Conservation (phyloP, 2,329 filamentous ascomycete species). For the Dactylella cylindrospora region DNA sequence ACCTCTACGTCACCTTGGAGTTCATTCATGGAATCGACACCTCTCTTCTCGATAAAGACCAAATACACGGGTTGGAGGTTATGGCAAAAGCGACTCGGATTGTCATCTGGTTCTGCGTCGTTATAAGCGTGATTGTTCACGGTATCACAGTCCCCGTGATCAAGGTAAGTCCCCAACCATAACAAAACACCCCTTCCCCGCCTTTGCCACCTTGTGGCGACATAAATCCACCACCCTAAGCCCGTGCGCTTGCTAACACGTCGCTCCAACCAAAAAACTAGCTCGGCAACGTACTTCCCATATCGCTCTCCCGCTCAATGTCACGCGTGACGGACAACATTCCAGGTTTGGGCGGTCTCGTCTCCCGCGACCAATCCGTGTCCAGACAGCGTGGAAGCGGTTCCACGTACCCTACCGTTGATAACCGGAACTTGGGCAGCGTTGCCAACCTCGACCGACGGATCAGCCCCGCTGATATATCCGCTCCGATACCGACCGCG, state of each 20-base stretch:
- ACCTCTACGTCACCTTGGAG: constrained; percentile 77
- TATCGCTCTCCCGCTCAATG: constrained; percentile 33
- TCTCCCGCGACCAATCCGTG: constrained; percentile 18
- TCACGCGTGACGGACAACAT: constrained; percentile 36
- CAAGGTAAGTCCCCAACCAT: constrained; percentile 16
- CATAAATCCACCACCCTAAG: no score
- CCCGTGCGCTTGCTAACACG: no score
- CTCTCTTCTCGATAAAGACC: constrained; percentile 8
- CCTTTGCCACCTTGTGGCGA: no score
- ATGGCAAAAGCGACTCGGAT: constrained; percentile 22
- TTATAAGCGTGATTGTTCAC: constrained; percentile 44
- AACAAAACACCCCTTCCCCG: no score
- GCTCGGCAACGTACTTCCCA: constrained; percentile 26
- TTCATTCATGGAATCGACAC: constrained; percentile 62
- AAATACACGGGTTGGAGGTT: constrained; percentile 11
- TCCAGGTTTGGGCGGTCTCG: constrained; percentile 12
- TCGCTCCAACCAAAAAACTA: no score
- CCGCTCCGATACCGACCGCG: constrained; percentile 7
- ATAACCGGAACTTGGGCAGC: no score
- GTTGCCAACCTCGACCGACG: no score
- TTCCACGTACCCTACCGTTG: constrained; percentile 3
- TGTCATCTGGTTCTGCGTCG: constrained; percentile 42
- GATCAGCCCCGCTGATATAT: constrained; percentile 7
- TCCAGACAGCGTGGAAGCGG: constrained; percentile 17
- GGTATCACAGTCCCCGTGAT: constrained; percentile 46